Evolutionary conservation across 139 green algal species (phyloP), one percentile per base, ranked within the genome.

Genomic region (Picochlorum sp.): DNA sequence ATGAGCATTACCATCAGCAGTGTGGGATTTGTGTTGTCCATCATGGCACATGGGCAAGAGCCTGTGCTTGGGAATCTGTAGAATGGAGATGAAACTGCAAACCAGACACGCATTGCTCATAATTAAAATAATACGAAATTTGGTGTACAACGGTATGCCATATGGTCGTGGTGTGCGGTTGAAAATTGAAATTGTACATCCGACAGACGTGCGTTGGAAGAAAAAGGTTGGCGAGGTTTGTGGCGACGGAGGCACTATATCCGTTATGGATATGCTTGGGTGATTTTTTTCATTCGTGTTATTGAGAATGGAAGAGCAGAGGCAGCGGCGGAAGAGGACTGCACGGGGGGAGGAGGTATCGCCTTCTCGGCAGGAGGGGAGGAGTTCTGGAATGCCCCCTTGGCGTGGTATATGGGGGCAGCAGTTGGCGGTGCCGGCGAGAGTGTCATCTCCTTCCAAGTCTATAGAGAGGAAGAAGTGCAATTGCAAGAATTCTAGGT

Each of bases 401-500:
- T 31, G 8, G 23, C 50, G 3, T 14, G 50, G 34, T 41, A 11
- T 41, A 14, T 41, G 34, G 34, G 8, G 34, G 34, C 34, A 41
- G 34, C 34, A 55, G 10, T 21, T 21, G n/a, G 47, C 47, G 18
- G 26, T 26, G n/a, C n/a, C 52, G 56, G 10, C 41, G 49, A 49
- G 34, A 10, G 11, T 16, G 13, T 10, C 49, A 15, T 18, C 23
- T 50, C 21, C 44, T 18, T 64, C 50, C 18, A 41, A 50, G 13
- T 18, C 49, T 21, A 51, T 9, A 8, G 49, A 31, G 9, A 77
- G 68, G 63, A 64, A 65, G 23, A 51, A 66, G 7, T 96, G 89
- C 81, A 91, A 89, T 62, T 96, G 89, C 81, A 91, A 91, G 69
- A 94, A 95, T 63, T 83, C 78, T 3, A 78, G 79, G 41, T 96